Conservation (phyloP, 306 rosid genomes). For the Chamaecrista fasciculata region DNA sequence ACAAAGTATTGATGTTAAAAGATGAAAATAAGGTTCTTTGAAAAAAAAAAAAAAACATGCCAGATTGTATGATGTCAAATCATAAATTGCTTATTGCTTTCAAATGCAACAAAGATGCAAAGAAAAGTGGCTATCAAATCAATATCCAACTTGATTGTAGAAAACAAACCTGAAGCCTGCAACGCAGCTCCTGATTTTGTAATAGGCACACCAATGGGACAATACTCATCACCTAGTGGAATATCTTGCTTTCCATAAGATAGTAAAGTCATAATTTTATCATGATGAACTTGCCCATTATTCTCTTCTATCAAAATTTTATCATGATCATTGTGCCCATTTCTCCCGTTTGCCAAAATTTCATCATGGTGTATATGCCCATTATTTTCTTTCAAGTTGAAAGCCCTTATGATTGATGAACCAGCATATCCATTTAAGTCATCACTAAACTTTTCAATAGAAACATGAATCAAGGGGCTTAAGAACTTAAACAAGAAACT, state of each 20-base stretch:
- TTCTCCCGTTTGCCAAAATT: too few relatives aligned
- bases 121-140: background rate
- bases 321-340: too few relatives aligned
- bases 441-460: slow-evolving; percentile 22
- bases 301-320: too few relatives aligned
- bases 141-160: background rate
- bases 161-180: slow-evolving; percentile 81
- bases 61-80: background rate
- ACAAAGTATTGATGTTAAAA: background rate
- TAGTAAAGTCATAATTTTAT: too few relatives aligned
- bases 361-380: slow-evolving; percentile 20
- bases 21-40: background rate
- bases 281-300: too few relatives aligned
- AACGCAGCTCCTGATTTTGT: slow-evolving; percentile 67
- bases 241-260: slow-evolving; percentile 68
- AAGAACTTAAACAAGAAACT: slow-evolving; percentile 75
- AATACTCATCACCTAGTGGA: slow-evolving; percentile 42
- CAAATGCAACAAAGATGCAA: background rate
- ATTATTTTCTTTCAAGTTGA: slow-evolving; percentile 27
- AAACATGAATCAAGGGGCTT: slow-evolving; percentile 44
- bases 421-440: slow-evolving; percentile 23
- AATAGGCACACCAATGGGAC: slow-evolving; percentile 69
- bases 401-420: background rate
- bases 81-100: background rate
- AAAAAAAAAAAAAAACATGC: background rate